Evolutionary conservation across 129 eudicot species (phyloP).

Genomic region (Lonicera japonica): DNA sequence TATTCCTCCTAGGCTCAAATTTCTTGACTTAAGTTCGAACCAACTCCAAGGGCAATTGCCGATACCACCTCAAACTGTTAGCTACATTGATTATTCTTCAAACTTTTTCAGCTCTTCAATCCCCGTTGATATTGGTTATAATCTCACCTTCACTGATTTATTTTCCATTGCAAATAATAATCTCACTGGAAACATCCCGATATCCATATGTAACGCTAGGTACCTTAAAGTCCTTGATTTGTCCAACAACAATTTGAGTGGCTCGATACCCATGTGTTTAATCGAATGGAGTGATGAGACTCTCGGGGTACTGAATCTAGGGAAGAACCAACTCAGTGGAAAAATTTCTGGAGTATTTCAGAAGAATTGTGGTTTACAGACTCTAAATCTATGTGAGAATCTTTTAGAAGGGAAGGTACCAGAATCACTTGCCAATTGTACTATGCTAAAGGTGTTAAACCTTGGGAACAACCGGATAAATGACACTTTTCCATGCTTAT

Average conservation of each 20-base stretch:
- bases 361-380: constrained; percentile 17
- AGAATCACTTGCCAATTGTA: too few relatives aligned
- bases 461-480: too few relatives aligned
- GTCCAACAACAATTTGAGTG: constrained; percentile 27
- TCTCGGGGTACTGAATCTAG: too few relatives aligned
- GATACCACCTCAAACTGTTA: constrained; percentile 15
- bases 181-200: too few relatives aligned
- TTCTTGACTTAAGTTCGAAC: constrained; percentile 51
- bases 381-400: constrained; percentile 36
- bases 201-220: constrained; percentile 29
- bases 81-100: constrained; percentile 38
- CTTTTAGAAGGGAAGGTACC: too few relatives aligned
- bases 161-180: too few relatives aligned
- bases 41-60: constrained; percentile 41
- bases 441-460: too few relatives aligned
- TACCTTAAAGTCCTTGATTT: constrained; percentile 23
- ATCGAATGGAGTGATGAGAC: constrained; percentile 21
- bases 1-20: neutral
- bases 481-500: neutral
- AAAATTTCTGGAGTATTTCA: constrained; percentile 23
- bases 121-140: too few relatives aligned
- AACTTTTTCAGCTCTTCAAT: too few relatives aligned
- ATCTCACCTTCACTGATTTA: too few relatives aligned
- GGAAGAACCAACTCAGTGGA: too few relatives aligned
- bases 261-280: constrained; percentile 39